Evolutionary conservation across 148 eudicot species (phyloP), one percentile per base, ranked within the genome.

Genomic region (Amaranthus palmeri): DNA sequence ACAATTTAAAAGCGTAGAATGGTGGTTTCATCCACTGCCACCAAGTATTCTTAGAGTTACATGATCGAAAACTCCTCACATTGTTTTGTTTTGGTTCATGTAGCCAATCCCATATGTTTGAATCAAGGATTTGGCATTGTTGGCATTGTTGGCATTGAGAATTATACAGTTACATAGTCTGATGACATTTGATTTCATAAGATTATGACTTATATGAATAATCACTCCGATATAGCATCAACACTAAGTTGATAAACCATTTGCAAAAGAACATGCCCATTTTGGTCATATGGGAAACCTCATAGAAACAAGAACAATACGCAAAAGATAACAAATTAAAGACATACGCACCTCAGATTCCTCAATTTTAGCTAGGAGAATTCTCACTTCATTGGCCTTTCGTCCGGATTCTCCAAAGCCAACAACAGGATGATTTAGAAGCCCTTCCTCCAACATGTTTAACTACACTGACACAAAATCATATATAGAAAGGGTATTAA

Each of bases 371-470:
- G 96, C 93, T 81, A 96, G 83, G 68, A 92, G 93, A 76, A 83
- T 84, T 84, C 96, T 88, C 74, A 96, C 67, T 74, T 92, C 99
- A 84, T 81, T 96, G 72, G 92, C 86, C 84, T 87, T 90, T 73
- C 92, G 83, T 43, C 97, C 99, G 75, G 96, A 88, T 85, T 96
- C 99, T 69, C 96, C 92, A 81, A 96, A 96, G 52, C 99, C 99
- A 61, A 90, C 90, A 60, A 79, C 93, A 45, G 99, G 91, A 61
- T 96, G 88, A 88, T 96, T 92, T 62, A 96, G 70, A 72, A 96
- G 96, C 79, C 99, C 99, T 83, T 96, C 99, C 76, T 96, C 99
- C 87, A 96, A 81, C 96, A 96, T 90, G 73, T 90, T 96, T 84
- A 96, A 85, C 99, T 96, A 88, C 82, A 85, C 89, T 86, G 89